Evolutionary conservation across 2,329 filamentous ascomycete genomes (phyloP).

Genomic region (Pseudogymnoascus sp.): DNA sequence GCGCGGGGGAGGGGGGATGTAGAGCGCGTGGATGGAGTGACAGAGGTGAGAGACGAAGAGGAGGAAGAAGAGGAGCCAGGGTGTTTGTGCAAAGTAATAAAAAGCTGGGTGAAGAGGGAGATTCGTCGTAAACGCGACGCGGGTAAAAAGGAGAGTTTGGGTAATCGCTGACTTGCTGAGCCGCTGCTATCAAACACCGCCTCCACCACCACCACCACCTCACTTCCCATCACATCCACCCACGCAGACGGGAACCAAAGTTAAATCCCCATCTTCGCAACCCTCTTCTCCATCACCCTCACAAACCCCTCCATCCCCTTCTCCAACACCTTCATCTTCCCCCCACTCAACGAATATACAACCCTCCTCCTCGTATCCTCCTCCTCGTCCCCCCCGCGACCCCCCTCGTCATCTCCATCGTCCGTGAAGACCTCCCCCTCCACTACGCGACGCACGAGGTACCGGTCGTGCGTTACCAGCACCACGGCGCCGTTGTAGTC

Average conservation of each 20-base stretch:
- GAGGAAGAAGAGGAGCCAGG: background rate
- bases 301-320: constrained; percentile 62
- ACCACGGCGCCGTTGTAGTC: constrained; percentile 68
- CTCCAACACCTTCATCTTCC: constrained; percentile 47
- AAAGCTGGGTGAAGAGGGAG: background rate
- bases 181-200: background rate
- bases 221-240: background rate
- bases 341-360: constrained; percentile 54
- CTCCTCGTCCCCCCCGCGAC: constrained; percentile 37
- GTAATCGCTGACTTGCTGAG: background rate
- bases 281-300: constrained; percentile 52
- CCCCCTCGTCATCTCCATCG: constrained; percentile 36
- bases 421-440: constrained; percentile 48
- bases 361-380: constrained; percentile 43
- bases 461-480: constrained; percentile 75
- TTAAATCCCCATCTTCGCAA: constrained; percentile 36
- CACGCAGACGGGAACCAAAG: too few species aligned
- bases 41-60: background rate
- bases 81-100: background rate
- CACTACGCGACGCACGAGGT: constrained; percentile 68
- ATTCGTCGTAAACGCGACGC: background rate
- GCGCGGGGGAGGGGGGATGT: background rate
- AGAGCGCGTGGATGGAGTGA: background rate
- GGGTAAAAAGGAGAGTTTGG: background rate
- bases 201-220: background rate